These are phyloP conservation scores for Chalaropsis ovoidea DNA, from an alignment of 2,329 filamentous ascomycete species.

Conservation along the genomic window DNA sequence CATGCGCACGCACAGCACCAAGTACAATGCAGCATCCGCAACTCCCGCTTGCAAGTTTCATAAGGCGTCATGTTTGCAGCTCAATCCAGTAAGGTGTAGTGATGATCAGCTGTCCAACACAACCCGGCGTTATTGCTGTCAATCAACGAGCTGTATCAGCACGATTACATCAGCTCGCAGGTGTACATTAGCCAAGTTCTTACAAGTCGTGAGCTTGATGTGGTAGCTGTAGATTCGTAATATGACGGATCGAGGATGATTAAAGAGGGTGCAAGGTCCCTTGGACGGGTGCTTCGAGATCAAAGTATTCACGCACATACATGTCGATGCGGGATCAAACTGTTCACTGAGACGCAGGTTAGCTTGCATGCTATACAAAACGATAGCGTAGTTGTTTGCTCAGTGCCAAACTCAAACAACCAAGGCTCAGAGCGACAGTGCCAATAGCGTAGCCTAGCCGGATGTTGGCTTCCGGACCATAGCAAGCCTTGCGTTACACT, in stretches of 20 bases:
- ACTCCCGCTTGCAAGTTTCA: conserved; percentile 1
- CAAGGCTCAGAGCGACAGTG: not conserved
- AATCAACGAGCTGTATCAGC: not conserved
- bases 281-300: not conserved
- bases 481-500: not conserved
- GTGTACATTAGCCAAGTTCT: not conserved
- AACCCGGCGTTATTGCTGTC: not conserved
- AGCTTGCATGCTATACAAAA: not conserved
- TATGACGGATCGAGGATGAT: not conserved
- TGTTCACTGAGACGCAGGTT: not conserved
- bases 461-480: not conserved
- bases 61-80: not conserved
- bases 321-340: not conserved
- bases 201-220: too few relatives aligned
- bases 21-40: not conserved
- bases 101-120: not conserved
- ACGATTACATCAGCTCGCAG: not conserved
- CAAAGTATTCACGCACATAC: not conserved
- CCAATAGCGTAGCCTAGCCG: not conserved
- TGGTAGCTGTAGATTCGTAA: not conserved
- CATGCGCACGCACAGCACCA: not conserved
- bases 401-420: not conserved
- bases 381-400: not conserved
- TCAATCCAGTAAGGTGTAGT: not conserved
- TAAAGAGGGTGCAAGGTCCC: not conserved